phyloP scores from a whole-genome alignment of 31 red algal genomes.

The Bonnemaisonia californica region DNA sequence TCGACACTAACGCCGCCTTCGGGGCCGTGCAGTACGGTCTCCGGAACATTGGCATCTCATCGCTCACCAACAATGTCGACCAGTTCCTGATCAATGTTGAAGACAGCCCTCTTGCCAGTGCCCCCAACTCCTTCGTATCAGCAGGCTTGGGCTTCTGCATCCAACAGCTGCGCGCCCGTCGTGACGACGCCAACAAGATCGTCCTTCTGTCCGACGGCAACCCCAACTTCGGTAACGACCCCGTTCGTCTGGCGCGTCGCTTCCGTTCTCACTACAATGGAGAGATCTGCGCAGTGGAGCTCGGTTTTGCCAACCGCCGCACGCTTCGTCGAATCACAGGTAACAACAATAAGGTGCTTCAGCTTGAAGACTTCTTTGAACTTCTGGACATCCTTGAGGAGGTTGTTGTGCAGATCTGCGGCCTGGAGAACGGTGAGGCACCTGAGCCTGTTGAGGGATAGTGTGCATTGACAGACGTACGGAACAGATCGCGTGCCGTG shows the following conservation, averaged over 20 bases:
- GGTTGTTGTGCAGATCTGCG: neutral
- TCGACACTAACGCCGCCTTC: neutral
- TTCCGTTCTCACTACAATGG: neutral
- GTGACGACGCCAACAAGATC: neutral
- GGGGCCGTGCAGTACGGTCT: constrained; percentile 16
- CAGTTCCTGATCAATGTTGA: neutral
- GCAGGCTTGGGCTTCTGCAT: constrained; percentile 3
- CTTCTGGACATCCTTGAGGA: neutral
- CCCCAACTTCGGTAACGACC: neutral
- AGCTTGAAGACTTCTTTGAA: neutral
- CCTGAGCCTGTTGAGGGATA: too few species aligned
- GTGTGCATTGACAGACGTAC: too few species aligned
- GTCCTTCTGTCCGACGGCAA: neutral
- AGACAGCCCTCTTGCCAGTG: too few species aligned
- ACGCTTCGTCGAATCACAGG: neutral
- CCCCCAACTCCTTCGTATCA: neutral
- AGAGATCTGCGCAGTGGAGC: neutral
- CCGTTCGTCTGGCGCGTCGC: neutral
- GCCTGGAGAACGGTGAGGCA: too few species aligned
- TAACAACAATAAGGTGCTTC: neutral
- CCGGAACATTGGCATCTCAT: neutral
- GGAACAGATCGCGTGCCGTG: too few species aligned
- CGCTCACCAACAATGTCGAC: neutral
- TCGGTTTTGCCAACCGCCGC: neutral
- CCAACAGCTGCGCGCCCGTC: neutral